Evolutionary conservation across 352 stramenopile species (phyloP).

Genomic region (Phytophthora pinifolia): DNA sequence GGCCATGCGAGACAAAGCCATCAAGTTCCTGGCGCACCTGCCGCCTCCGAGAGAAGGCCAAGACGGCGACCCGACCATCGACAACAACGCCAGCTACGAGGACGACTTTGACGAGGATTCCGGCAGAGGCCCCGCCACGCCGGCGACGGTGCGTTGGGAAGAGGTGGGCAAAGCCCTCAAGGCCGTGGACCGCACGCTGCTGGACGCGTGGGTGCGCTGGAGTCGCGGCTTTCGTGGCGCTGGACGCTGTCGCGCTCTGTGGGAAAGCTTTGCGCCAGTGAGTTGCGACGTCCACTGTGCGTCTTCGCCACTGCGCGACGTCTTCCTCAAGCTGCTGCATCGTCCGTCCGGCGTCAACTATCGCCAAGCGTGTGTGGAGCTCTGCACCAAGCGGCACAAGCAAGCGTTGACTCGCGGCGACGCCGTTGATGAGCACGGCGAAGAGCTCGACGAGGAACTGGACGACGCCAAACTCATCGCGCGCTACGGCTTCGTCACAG

Average conservation of each 20-base stretch:
- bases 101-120: conserved; percentile 38
- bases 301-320: conserved; percentile 83
- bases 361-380: conserved; percentile 69
- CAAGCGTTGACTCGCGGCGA: conserved; percentile 50
- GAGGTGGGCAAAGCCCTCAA: conserved; percentile 90
- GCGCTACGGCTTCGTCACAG: conserved; percentile 49
- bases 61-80: conserved; percentile 16
- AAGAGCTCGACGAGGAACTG: conserved; percentile 66
- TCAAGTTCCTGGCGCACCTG: conserved; percentile 74
- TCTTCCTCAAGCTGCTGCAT: conserved; percentile 91
- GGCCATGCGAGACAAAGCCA: conserved; percentile 70
- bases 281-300: conserved; percentile 89
- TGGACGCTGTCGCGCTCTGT: conserved; percentile 67
- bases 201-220: conserved; percentile 87
- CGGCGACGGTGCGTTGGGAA: conserved; percentile 56
- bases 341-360: conserved; percentile 86
- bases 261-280: conserved; percentile 84
- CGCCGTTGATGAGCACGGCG: conserved; percentile 52
- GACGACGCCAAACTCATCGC: conserved; percentile 64
- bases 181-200: conserved; percentile 77
- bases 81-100: conserved; percentile 30
- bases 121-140: conserved; percentile 21
- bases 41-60: conserved; percentile 41
- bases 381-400: conserved; percentile 62
- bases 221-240: conserved; percentile 58